Evolutionary conservation across 2,329 filamentous ascomycete genomes (phyloP), one percentile per base, ranked within the genome.

Genomic region (Bertia moriformis): DNA sequence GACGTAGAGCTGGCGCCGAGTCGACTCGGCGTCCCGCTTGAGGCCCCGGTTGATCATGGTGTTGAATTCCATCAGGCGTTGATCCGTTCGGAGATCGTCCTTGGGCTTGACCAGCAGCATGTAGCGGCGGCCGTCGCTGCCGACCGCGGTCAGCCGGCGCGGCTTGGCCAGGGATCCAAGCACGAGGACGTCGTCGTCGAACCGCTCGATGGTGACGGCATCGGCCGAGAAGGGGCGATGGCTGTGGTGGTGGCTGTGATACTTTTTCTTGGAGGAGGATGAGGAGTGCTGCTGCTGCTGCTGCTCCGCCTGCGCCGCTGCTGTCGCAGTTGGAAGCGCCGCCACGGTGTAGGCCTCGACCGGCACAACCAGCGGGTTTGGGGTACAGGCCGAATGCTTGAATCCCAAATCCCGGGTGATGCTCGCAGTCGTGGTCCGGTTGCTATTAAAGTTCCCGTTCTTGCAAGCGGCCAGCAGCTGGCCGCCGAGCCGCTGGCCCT

Each of bases 21-120:
- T 93, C 14, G 87, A 84, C 53, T 95, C 88, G 2, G 88, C 79
- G 51, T 96, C 88, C 44, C 83, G 78, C 54, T 95, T 94, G 41
- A 99, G 62, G 2, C 89, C 86, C 42, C 91, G 74, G 55, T 98
- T 98, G 64, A 98, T 96, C 74, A 96, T 91, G 36, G 82, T 78
- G 55, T 96, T 98, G 66, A 98, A 98, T 54, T 98, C 93, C 88
- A 98, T 98, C 15, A 98, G 76, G 39, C 91, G 85, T 57, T 96
- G 89, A 51, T 99, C 93, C 47, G 93, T 98, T 38, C 91, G 82
- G 18, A 99, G 71, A 56, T 99, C 93, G 55, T 98, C 91, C 57
- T 96, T 96, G 5, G 91, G 93, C 53, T 99, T 98, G 65, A 93
- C 93, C 41, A 99, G 70, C 4, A 98, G 73, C 46, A 85, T 84